Evolutionary conservation across 2,329 filamentous ascomycete species (phyloP), one percentile per base, ranked within the genome.

Genomic region (Microcyclosporella mali): DNA sequence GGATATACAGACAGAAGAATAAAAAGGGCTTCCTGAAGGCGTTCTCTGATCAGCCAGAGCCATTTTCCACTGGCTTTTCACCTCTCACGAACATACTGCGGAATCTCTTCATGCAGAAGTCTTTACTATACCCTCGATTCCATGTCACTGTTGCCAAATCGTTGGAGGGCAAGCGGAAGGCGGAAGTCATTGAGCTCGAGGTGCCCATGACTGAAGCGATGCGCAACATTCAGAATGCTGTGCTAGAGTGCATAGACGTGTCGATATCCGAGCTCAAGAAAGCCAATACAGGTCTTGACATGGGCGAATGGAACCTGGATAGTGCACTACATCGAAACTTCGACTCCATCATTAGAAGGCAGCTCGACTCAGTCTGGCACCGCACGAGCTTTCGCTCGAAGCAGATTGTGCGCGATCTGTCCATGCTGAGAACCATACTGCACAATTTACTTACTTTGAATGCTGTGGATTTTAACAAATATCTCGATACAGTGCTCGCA

Each of bases 291-390:
- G 89, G 88, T n/a, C 2, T 98, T 6, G 90, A 97, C 55, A 89
- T 97, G 81, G 89, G 94, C 46, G 89, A 95, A 59, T 97, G 90
- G 90, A 95, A 88, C 37, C 73, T 95, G 14, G 90, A 97, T 64
- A 95, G 86, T 59, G 90, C 90, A 28, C 69, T 97, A 47, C 84
- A 95, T 53, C 86, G 84, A 59, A 94, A 88, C 57, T 98, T 98
- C 63, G 92, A 97, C 62, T 73, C 85, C 47, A 84, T 89, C 42
- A 81, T 98, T 38, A 78, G 90, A 49, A 78, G 89, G 45, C 92
- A 98, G 64, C 71, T 98, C 14, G 89, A 97, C 59, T 89, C 90
- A 3, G 89, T 97, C 45, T 98, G 92, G 92, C 92, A 98, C 69
- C 81, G 92, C 41, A 86, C 95, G 39, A 95, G 85, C 63, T 94